Evolutionary conservation across 1,284 basidiomycete species (phyloP), one percentile per base, ranked within the genome.

Genomic region (Ceratobasidium sp.): DNA sequence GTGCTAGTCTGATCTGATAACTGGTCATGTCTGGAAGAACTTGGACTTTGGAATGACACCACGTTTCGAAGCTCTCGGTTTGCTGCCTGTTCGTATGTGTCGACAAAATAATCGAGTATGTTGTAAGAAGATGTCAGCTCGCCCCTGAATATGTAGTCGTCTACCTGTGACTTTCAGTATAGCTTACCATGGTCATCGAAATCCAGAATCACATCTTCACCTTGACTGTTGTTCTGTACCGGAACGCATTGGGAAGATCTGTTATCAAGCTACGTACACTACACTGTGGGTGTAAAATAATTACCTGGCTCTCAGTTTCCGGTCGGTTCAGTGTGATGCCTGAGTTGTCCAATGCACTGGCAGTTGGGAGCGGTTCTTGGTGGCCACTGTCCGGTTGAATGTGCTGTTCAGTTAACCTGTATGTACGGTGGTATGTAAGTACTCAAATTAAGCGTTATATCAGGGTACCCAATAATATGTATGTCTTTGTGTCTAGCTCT

Each of bases 71-170:
- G 13, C 7, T 19, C 16, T 27, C 27, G 34, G 39, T 37, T 41
- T 34, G 34, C 19, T 16, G 31, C 8, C 22, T 58, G 56, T 31
- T 65, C 63, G 46, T 65, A 65, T 51, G 63, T 65, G 7, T 34
- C 27, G 19, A 65, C 63, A 34, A 65, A 65, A 22, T 65, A 65
- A 31, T 65, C 63, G 14, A 65, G 22, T 29, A 65, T 8, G 31
- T 49, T 65, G 31, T 51, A 65, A n/a, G 29, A 14, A 9, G n/a
- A 27, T 4, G 27, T 24, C 51, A 48, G 41, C 31, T 14, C 24
- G 14, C 43, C 63, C 29, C 63, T 43, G 31, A 51, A 65, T 13
- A 49, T 48, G 34, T 65, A 65, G 43, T 65, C 63, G 8, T 49
- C 63, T 41, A 65, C 43, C 31, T 65, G 63, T 19, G 63, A 65